These are phyloP conservation scores for Cyberlindnera euphorbiiphila DNA, from an alignment of 805 yeast genomes.

Conservation along the genomic window DNA sequence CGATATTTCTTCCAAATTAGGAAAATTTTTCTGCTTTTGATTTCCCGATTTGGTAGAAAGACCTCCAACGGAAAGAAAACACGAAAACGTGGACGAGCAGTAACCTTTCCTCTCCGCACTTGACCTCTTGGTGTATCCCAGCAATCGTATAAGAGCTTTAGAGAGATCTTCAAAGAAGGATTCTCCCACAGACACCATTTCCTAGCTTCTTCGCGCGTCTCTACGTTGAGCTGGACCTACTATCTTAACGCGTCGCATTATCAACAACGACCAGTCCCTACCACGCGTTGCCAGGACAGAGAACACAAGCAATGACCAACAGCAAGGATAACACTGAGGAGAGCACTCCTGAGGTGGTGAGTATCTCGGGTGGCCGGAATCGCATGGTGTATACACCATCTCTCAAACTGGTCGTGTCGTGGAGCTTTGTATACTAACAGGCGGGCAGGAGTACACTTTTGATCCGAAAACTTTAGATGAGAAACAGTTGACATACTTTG, in stretches of 20 bases:
- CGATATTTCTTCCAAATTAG: constrained; percentile 15
- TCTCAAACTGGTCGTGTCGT: not conserved
- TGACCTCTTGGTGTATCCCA: too few species aligned
- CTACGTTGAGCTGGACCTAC: too few species aligned
- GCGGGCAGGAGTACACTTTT: constrained; percentile 3
- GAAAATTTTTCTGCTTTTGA: constrained; percentile 7
- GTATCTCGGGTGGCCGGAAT: not conserved
- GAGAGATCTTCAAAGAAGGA: too few species aligned
- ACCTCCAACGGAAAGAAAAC: not conserved
- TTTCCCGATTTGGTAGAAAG: constrained; percentile 18
- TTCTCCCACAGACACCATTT: too few species aligned
- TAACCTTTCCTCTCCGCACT: too few species aligned
- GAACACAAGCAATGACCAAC: not conserved
- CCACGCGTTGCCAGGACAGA: not conserved
- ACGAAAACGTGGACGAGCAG: too few species aligned
- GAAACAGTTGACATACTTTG: constrained; percentile 31
- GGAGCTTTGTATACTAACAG: constrained; percentile 1
- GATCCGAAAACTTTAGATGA: constrained; percentile 10
- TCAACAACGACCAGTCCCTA: too few species aligned
- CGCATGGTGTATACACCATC: not conserved
- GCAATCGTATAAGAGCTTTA: too few species aligned
- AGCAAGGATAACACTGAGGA: constrained; percentile 1
- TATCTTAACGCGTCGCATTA: too few species aligned
- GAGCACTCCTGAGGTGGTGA: constrained; percentile 10
- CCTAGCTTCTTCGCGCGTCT: too few species aligned